A percentile compares a stretch with the other conserved stretches of the same genome.
Conservation (phyloP, 75 land plant species). For the Selaginella tamariscina region DNA sequence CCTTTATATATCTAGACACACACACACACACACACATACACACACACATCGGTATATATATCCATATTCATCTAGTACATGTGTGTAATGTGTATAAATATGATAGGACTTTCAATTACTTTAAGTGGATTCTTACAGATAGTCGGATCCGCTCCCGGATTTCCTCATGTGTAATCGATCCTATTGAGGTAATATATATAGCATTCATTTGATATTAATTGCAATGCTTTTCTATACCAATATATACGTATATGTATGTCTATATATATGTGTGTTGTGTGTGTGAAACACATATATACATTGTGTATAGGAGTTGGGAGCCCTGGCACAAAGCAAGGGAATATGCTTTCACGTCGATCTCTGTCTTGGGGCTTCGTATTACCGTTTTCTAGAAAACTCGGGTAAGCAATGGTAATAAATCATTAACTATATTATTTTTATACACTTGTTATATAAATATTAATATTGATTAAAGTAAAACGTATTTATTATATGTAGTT, state of each 20-base stretch:
- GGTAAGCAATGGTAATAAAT: conserved; percentile 34
- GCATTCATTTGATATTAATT: conserved; percentile 1
- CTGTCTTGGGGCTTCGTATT: conserved; percentile 98
- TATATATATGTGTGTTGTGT: not conserved
- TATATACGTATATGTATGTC: too few species aligned
- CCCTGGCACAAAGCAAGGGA: conserved; percentile 43
- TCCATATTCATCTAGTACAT: too few species aligned
- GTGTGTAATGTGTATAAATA: not conserved
- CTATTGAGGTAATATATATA: conserved; percentile 66
- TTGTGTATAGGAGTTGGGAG: conserved; percentile 63
- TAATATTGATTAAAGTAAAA: too few species aligned
- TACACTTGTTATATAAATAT: not conserved
- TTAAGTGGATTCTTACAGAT: conserved; percentile 37
- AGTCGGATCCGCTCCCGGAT: conserved; percentile 97
- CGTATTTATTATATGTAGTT: not conserved
- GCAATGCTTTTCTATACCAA: too few species aligned
- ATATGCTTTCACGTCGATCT: conserved; percentile 94
- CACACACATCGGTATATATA: too few species aligned
- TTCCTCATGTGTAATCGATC: conserved; percentile 93
- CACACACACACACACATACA: too few species aligned
- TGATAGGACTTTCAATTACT: not conserved
- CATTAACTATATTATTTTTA: not conserved
- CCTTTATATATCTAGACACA: too few species aligned
- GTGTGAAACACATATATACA: too few species aligned
- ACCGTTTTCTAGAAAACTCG: conserved; percentile 93